Conservation (phyloP, 345 rosid species). For the Eucalyptus albens region DNA sequence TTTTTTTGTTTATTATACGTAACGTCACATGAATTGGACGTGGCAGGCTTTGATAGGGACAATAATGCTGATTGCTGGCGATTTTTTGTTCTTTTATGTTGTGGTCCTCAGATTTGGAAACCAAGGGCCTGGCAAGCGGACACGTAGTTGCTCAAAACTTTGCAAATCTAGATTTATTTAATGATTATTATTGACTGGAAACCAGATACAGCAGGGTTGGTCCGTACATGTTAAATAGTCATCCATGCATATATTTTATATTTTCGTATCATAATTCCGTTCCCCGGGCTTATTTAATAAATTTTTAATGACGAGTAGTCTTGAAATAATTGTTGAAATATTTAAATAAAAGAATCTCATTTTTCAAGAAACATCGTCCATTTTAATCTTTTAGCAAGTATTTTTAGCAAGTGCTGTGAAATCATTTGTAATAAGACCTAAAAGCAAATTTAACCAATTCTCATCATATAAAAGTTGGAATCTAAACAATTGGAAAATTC, state of each 20-base stretch:
- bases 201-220: not conserved
- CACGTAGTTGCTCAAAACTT: not conserved
- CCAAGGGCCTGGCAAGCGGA: not conserved
- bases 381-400: not conserved
- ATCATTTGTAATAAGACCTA: not conserved
- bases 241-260: not conserved
- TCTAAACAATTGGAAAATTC: not conserved
- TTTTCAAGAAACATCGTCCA: not conserved
- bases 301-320: accelerated
- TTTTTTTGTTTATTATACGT: not conserved
- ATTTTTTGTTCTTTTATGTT: not conserved
- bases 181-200: not conserved
- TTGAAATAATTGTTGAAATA: not conserved
- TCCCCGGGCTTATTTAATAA: not conserved
- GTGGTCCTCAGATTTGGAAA: not conserved
- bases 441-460: not conserved
- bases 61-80: not conserved
- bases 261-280: not conserved
- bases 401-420: accelerated
- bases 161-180: not conserved
- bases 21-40: not conserved
- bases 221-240: not conserved
- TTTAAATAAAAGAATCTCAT: not conserved
- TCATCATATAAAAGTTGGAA: not conserved
- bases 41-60: not conserved